Evolutionary conservation across 352 stramenopile genomes (phyloP), one percentile per base, ranked within the genome.

Genomic region (Phytophthora pinifolia): DNA sequence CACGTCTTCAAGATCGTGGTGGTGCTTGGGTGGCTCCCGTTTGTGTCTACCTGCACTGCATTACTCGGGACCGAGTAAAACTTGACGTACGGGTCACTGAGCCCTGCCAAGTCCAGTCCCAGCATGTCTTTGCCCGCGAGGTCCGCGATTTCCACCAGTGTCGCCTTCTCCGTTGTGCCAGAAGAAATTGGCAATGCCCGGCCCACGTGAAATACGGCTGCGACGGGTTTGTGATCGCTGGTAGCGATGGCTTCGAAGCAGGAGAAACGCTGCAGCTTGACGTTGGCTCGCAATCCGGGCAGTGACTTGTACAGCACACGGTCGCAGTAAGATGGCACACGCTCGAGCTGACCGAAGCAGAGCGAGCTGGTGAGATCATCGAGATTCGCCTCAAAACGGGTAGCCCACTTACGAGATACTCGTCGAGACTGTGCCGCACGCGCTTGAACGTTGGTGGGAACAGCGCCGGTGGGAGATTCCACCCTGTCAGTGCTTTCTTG

Each of bases 381-480:
- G 12, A 33, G 17, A 35, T 17, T 13, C 44, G 4, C 35, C 13
- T 39, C 30, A 17, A 32, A 43, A 3, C 15, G 30, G 38, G 14
- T 8, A 32, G 47, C 29, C 18, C 15, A 50, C 50, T 27, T 17
- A 70, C 62, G 56, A 70, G 56, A 14, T 70, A 70, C 17, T 67
- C 62, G 12, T 70, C 56, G 4, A 70, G 56, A 25, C 60, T 66
- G 41, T 86, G 65, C 3, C 85, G 78, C 15, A 89, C 54, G 31
- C 86, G 76, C 65, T 96, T 96, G 65, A 96, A 94, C 9, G 87
- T 94, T 20, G 82, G 87, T 14, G 83, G 65, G 30, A 96, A 95
- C 3, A 79, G 59, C 15, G 77, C 77, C 2, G 76, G 62, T 8
- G 63, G 74, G 4, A 93, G 56, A 34, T 87, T 65, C 78, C 87